Evolutionary conservation across 805 yeast genomes (phyloP), one percentile per base, ranked within the genome.

Genomic region (Ogataea zsoltii): DNA sequence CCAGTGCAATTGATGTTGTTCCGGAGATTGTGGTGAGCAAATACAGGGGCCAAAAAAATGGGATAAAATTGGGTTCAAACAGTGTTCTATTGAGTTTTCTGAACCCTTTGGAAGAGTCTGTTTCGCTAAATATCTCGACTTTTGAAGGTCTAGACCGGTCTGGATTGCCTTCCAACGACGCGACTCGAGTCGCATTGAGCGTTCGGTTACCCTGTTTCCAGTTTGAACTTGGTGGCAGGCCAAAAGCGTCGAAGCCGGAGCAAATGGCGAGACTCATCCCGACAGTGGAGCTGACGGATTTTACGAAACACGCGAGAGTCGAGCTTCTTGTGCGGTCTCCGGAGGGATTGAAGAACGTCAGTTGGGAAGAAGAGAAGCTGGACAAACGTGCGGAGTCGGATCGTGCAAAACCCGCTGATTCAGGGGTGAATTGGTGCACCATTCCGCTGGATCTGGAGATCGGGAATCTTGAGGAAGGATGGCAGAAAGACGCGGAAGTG

Each of bases 291-390:
- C 50, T 70, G 4, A 58, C 61, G 0, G 45, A 50, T 5, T 44
- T 44, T 2, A 56, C 71, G 1, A 65, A 58, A 23, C 11, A 56
- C 0, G 54, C 68, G 2, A 51, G 71, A 35, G 54, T 59, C 1
- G 73, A 67, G 47, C 41, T 61, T 16, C 50, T 64, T 57, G 59
- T 53, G 13, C 48, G 71, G 25, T 33, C 52, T 3, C 45, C 48
- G 1, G 49, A 41, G 4, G 10, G 11, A 13, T 12, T 50, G 17
- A 14, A 12, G 7, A 41, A 49, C 23, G 36, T 49, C 15, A 43
- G 45, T 12, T 49, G 47, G 49, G 18, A 28, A 26, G n/a, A 42
- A 7, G 30, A 33, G 28, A 16, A 21, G 6, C 12, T 10, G 21
- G 18, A 17, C 4, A 4, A 25, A 11, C 25, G 25, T 9, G 21